Base-by-base conservation (phyloP, 768 basidiomycete species). In the Tulasnella sp. region DNA sequence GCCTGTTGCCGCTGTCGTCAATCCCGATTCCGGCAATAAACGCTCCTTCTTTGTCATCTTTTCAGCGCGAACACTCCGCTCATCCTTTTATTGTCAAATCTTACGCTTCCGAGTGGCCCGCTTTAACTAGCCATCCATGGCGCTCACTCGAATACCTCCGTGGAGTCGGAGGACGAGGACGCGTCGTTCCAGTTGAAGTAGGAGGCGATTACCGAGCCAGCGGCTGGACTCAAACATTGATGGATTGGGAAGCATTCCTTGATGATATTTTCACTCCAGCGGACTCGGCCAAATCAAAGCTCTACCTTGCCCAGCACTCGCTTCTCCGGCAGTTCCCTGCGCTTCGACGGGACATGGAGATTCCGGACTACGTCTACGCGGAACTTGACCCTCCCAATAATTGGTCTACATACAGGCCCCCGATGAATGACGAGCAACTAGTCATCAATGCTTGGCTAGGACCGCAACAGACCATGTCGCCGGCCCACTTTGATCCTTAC, bases 401-500 rank as follows among this genome's bases (percentile, higher is more conserved):
- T 44, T 83, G 77, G 67, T 83, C 85, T 0, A 77, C 78, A 2
- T 95, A 95, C 78, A 72, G 75, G 17, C 86, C 90, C 1, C 94
- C 92, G 1, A 76, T 77, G 26, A 90, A 89, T 74, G 86, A 86
- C 17, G 88, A 90, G 19, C 83, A 86, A 66, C 82, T 90, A 12
- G 82, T 90, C 8, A 79, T 90, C 32, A 95, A 94, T 76, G 86
- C 84, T 9, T 96, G 94, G 94, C 77, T 95, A 6, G 94, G 94
- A 0, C 92, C 92, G 0, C 81, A 81, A 71, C 88, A 88, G 34
- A 91, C 95, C 0, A 78, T 90, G 12, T 93, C 92, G 9, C 96
- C 95, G 1, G 93, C 96, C 0, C 97, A 99, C 80, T 62, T 96
- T 94, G 96, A 99, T 77, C 95, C 95, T 3, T 97, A 89, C 80